Evolutionary conservation across 257 asterid species (phyloP).

Genomic region (Ajuga chamaepitys): DNA sequence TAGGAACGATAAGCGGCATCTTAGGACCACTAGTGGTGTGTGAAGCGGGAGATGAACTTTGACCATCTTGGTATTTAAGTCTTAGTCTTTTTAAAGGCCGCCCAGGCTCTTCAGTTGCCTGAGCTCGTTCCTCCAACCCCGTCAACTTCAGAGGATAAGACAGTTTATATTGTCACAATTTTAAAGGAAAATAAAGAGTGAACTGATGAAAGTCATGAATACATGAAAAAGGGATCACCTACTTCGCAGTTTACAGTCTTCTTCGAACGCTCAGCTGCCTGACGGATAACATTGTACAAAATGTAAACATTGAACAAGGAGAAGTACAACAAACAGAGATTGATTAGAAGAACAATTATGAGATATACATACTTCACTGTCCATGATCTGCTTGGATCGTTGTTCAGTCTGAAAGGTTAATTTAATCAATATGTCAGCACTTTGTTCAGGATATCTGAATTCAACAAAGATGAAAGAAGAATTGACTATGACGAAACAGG

Average conservation of each 20-base stretch:
- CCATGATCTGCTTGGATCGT: constrained; percentile 16
- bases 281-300: constrained; percentile 8
- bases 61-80: constrained; percentile 38
- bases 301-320: constrained; percentile 5
- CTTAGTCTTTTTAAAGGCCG: constrained; percentile 63
- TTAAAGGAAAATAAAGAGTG: not conserved
- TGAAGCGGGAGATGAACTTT: constrained; percentile 26
- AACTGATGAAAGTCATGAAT: not conserved
- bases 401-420: constrained; percentile 20
- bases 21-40: constrained; percentile 8
- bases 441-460: not conserved
- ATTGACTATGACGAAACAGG: not conserved
- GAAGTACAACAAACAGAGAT: not conserved
- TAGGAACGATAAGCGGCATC: constrained; percentile 33
- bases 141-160: constrained; percentile 19
- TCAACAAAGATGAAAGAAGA: not conserved
- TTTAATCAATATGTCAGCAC: constrained; percentile 15
- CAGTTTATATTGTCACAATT: constrained; percentile 2
- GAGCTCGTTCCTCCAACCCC: constrained; percentile 41
- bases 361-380: constrained; percentile 26
- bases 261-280: constrained; percentile 26
- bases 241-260: constrained; percentile 22
- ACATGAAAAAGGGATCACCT: constrained; percentile 12
- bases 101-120: constrained; percentile 36
- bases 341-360: not conserved